Evolutionary conservation across 768 basidiomycete species (phyloP).

Genomic region (Lentinula sp.): DNA sequence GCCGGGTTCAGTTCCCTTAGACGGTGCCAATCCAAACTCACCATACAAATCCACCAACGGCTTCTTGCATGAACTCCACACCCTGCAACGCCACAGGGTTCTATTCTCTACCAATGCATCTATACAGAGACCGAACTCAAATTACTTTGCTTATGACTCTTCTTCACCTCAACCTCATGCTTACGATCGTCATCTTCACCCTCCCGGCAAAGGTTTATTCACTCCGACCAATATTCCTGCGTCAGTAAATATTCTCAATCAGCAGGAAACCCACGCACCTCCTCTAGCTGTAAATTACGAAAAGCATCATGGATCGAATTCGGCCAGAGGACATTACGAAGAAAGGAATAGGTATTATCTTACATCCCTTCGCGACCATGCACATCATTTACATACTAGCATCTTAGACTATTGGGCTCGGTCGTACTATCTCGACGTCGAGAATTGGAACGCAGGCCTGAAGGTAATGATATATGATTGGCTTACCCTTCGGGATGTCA

Average conservation of each 20-base stretch:
- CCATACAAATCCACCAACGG: conserved; percentile 60
- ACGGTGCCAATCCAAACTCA: conserved; percentile 14
- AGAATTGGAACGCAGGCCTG: conserved; percentile 16
- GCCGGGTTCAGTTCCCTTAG: neutral
- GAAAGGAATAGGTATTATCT: conserved; percentile 49
- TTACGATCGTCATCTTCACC: neutral
- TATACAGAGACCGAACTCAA: neutral
- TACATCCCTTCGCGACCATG: neutral
- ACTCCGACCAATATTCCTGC: neutral
- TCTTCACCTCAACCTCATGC: neutral
- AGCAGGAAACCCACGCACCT: neutral
- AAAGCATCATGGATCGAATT: conserved; percentile 30
- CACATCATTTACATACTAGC: no score
- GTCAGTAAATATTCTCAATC: neutral
- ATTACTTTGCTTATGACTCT: neutral
- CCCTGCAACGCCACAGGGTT: conserved; percentile 59
- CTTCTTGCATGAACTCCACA: conserved; percentile 60
- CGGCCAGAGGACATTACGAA: conserved; percentile 57
- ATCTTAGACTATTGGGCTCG: conserved; percentile 51
- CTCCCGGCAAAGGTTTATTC: neutral
- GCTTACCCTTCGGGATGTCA: neutral
- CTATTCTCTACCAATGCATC: conserved; percentile 20
- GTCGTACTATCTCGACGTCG: conserved; percentile 59
- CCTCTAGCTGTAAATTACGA: neutral
- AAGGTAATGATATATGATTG: neutral